Conservation (phyloP, 2,329 filamentous ascomycete genomes). For the Botrytis porri region DNA sequence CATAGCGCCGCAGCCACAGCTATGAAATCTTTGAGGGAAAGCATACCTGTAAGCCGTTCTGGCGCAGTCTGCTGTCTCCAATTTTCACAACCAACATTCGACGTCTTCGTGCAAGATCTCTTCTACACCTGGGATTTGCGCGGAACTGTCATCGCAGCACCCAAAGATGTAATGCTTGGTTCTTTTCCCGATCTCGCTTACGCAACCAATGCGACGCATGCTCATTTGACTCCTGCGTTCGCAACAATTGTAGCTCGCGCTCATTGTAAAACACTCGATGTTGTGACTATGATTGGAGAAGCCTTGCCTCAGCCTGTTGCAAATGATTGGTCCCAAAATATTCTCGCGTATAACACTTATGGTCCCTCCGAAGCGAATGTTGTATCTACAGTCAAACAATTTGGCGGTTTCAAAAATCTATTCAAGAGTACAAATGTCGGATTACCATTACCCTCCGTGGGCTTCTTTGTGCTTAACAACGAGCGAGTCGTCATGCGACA, state of each 20-base stretch:
- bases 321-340: constrained; percentile 32
- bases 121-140: constrained; percentile 15
- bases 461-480: constrained; percentile 41
- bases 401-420: not conserved
- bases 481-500: constrained; percentile 27
- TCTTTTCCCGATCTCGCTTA: constrained; percentile 7
- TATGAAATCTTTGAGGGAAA: not conserved
- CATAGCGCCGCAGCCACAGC: constrained; percentile 20
- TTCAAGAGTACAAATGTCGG: not conserved
- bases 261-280: constrained; percentile 7
- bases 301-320: not conserved
- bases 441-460: constrained; percentile 6
- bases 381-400: constrained; percentile 21
- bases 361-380: constrained; percentile 21
- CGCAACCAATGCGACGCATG: constrained; percentile 3
- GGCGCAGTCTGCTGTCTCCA: constrained; percentile 1
- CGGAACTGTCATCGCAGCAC: constrained; percentile 10
- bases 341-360: constrained; percentile 8
- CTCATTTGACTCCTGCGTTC: constrained; percentile 9
- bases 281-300: constrained; percentile 14
- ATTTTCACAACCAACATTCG: constrained; percentile 13
- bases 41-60: not conserved
- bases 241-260: constrained; percentile 8
- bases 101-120: constrained; percentile 11
- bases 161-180: constrained; percentile 10